Percentiles rank a stretch among this genome's conserved stretches.
Conservation (phyloP, 352 stramenopile species). For the Lagenidium sp. region DNA sequence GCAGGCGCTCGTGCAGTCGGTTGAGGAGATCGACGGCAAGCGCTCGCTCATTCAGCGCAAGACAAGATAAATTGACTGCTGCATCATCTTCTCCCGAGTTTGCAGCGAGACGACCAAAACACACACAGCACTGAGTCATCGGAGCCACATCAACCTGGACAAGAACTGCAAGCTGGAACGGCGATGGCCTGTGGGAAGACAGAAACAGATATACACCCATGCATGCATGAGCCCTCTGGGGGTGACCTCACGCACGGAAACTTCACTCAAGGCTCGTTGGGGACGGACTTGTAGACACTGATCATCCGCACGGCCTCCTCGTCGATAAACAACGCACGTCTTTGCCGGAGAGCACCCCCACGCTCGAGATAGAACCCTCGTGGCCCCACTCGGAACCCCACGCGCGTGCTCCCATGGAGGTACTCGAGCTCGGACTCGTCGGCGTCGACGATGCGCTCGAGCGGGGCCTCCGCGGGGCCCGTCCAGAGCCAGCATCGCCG, state of each 20-base stretch:
- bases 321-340: constrained; percentile 3
- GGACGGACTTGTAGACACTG: constrained; percentile 33
- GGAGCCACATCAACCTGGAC: constrained; percentile 32
- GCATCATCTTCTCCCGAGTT: not conserved
- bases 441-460: too few relatives aligned
- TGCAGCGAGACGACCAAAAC: constrained; percentile 25
- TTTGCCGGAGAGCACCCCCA: too few relatives aligned
- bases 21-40: constrained; percentile 24
- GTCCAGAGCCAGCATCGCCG: too few relatives aligned
- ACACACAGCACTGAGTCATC: constrained; percentile 37
- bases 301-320: constrained; percentile 10
- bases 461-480: too few relatives aligned
- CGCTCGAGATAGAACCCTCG: too few relatives aligned
- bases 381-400: too few relatives aligned
- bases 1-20: constrained; percentile 32
- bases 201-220: too few relatives aligned
- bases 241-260: too few relatives aligned
- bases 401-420: too few relatives aligned
- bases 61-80: not conserved
- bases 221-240: too few relatives aligned
- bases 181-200: constrained; percentile 32
- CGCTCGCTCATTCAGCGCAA: constrained; percentile 7
- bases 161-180: constrained; percentile 39
- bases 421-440: too few relatives aligned
- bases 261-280: too few relatives aligned